These are phyloP conservation scores for Vigna trinervia DNA, from an alignment of 306 rosid species.

Conservation along the genomic window DNA sequence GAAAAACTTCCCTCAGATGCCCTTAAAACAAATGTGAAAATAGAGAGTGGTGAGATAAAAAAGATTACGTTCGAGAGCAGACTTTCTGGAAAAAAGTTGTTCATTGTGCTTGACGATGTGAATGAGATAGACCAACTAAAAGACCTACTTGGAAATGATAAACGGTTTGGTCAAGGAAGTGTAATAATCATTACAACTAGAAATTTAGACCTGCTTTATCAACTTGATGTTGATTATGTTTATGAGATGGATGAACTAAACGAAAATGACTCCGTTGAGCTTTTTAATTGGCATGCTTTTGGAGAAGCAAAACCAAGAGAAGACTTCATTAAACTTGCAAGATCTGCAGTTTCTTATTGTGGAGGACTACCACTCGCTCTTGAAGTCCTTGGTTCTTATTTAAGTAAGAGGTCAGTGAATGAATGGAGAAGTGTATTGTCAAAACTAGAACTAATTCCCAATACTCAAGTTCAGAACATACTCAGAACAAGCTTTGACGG, in stretches of 20 bases:
- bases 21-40: not conserved
- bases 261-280: not conserved
- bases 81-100: not conserved
- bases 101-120: not conserved
- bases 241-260: not conserved
- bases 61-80: not conserved
- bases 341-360: not conserved
- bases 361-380: constrained; percentile 26
- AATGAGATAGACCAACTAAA: not conserved
- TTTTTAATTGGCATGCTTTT: constrained; percentile 50
- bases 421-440: constrained; percentile 44
- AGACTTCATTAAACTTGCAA: not conserved
- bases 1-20: not conserved
- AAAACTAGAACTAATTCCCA: constrained; percentile 39
- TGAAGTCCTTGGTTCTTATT: constrained; percentile 38
- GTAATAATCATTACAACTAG: constrained; percentile 17
- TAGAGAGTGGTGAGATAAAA: not conserved
- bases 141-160: not conserved
- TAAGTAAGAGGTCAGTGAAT: not conserved
- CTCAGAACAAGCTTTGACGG: constrained; percentile 37
- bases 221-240: not conserved
- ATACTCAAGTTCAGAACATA: constrained; percentile 34
- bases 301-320: not conserved
- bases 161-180: constrained; percentile 42
- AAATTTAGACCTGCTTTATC: not conserved